phyloP scores from a whole-genome alignment of 495 filamentous ascomycete genomes.

The Talaromyces nanjingensis region DNA sequence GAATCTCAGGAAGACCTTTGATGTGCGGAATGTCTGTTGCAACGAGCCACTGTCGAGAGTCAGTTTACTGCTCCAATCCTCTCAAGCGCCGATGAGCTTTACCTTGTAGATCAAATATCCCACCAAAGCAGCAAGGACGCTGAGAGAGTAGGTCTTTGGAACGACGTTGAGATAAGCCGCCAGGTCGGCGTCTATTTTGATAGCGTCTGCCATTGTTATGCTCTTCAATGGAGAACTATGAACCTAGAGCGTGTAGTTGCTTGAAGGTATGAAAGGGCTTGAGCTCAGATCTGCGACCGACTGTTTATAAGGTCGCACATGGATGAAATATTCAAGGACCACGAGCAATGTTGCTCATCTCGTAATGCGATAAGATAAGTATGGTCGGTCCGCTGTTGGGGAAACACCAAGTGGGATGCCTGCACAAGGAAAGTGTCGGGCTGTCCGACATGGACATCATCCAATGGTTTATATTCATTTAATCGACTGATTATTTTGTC shows the following conservation, averaged over 20 bases:
- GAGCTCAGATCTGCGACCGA: neutral
- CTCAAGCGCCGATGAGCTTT: neutral
- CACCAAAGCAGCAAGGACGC: neutral
- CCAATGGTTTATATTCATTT: neutral
- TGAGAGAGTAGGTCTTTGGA: conserved; percentile 2
- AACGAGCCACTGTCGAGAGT: neutral
- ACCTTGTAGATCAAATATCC: conserved; percentile 6
- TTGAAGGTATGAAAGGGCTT: neutral
- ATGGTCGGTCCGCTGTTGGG: neutral
- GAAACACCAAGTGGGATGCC: neutral
- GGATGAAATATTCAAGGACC: neutral
- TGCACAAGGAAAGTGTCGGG: neutral
- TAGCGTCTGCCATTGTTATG: neutral
- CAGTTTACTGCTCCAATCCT: conserved; percentile 8
- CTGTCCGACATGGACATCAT: neutral
- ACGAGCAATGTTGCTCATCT: neutral
- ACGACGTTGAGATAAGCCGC: neutral
- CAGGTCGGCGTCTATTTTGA: neutral
- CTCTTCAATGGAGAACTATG: neutral
- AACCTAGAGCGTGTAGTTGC: neutral
- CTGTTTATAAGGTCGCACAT: neutral
- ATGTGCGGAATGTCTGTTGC: conserved; percentile 35
- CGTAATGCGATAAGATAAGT: neutral
- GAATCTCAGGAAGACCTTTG: conserved; percentile 44
- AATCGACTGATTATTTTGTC: neutral